Conservation (phyloP, 345 rosid genomes). For the Citrus mangshanensis region DNA sequence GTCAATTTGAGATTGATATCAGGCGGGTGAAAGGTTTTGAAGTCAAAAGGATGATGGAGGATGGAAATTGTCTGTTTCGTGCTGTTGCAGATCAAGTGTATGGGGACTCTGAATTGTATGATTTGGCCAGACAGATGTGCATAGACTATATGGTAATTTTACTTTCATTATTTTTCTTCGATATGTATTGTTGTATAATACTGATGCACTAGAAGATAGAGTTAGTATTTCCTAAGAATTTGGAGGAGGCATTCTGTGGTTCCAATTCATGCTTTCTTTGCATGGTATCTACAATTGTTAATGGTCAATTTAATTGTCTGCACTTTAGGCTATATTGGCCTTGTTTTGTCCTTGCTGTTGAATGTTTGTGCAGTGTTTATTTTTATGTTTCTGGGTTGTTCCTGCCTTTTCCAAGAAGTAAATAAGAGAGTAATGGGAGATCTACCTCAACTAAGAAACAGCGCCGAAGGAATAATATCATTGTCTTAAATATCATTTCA, state of each 20-base stretch:
- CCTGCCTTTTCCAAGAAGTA: neutral
- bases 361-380: neutral
- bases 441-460: neutral
- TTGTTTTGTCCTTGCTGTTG: neutral
- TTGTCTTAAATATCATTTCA: neutral
- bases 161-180: neutral
- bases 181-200: neutral
- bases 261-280: neutral
- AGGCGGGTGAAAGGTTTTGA: conserved; percentile 74
- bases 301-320: neutral
- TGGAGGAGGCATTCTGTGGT: neutral
- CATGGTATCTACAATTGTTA: neutral
- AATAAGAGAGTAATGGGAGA: neutral
- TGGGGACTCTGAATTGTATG: conserved; percentile 87
- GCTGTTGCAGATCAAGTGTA: conserved; percentile 99
- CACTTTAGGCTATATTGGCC: neutral
- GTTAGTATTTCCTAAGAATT: neutral
- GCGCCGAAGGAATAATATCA: neutral
- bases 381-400: neutral
- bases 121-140: conserved; percentile 84
- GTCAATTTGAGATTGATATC: conserved; percentile 84
- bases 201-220: neutral
- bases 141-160: conserved; percentile 87
- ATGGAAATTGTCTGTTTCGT: conserved; percentile 97
- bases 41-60: conserved; percentile 92